Evolutionary conservation across 2,329 filamentous ascomycete genomes (phyloP).

Genomic region (Alternaria brassicae): DNA sequence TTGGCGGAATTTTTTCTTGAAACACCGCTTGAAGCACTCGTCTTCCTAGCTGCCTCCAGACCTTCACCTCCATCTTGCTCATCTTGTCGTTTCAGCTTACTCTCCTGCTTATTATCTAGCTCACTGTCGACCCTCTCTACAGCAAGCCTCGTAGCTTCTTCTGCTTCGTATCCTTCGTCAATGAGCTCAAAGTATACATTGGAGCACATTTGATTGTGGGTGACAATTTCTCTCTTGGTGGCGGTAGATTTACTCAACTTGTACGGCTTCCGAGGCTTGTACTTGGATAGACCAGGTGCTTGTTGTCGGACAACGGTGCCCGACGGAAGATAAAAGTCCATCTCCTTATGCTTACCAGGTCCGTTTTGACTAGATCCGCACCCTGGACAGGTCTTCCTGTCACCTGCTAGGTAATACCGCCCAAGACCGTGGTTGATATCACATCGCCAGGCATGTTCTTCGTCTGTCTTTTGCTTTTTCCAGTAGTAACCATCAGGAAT

Average conservation of each 20-base stretch:
- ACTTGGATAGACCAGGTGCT: constrained; percentile 19
- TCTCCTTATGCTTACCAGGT: constrained; percentile 12
- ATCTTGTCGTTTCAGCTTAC: not conserved
- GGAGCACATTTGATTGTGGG: constrained; percentile 34
- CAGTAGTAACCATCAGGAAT: constrained; percentile 30
- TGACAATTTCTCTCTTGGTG: not conserved
- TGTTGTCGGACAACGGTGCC: constrained; percentile 30
- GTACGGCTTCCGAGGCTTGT: constrained; percentile 30
- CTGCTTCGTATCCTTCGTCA: constrained; percentile 11
- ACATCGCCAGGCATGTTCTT: constrained; percentile 37
- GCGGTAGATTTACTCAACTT: constrained; percentile 7
- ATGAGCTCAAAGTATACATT: constrained; percentile 30
- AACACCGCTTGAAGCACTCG: not conserved
- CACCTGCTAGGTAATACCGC: constrained; percentile 40
- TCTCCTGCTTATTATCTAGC: constrained; percentile 23
- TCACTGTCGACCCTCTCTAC: constrained; percentile 25
- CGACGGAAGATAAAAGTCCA: constrained; percentile 39
- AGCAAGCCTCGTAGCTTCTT: constrained; percentile 25
- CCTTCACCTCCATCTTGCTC: not conserved
- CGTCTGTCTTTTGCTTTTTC: constrained; percentile 10
- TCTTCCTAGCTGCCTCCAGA: not conserved
- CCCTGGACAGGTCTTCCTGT: constrained; percentile 32
- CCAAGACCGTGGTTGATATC: constrained; percentile 39
- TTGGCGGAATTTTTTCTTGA: not conserved
- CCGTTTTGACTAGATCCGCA: constrained; percentile 29